phyloP scores from a whole-genome alignment of 2,329 filamentous ascomycete genomes.

The Botrytis pseudocinerea region DNA sequence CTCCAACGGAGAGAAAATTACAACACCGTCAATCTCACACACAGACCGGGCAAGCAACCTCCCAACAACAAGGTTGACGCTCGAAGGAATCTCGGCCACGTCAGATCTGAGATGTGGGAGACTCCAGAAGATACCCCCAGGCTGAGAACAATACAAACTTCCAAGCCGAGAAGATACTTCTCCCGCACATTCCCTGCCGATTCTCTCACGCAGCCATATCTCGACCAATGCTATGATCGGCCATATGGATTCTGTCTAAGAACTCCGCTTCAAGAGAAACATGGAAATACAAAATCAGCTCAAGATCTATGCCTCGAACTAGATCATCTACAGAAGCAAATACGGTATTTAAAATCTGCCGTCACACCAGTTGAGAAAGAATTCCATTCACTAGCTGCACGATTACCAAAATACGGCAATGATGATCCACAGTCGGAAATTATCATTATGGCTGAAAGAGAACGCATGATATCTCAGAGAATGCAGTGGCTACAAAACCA shows the following conservation, averaged over 20 bases:
- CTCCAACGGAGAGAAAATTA: not conserved
- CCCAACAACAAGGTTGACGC: no score
- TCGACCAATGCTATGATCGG: not conserved
- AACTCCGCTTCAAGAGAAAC: no score
- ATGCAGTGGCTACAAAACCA: not conserved
- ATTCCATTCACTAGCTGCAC: no score
- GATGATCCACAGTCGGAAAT: no score
- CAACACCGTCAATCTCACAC: not conserved
- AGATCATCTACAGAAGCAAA: not conserved
- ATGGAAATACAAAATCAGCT: not conserved
- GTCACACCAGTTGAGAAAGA: not conserved
- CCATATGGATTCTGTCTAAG: constrained; percentile 5
- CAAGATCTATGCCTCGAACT: not conserved
- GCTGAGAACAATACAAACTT: not conserved
- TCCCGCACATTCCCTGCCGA: constrained; percentile 14
- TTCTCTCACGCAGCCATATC: not conserved
- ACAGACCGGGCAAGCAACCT: not conserved
- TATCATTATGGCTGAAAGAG: not conserved
- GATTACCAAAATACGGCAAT: not conserved
- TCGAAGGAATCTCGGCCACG: not conserved
- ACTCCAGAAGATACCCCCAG: not conserved
- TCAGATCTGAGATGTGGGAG: not conserved
- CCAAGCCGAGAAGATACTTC: not conserved
- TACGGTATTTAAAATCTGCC: not conserved
- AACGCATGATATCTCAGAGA: not conserved